Base-by-base conservation (phyloP, 2,329 filamentous ascomycete genomes). In the Aspergillus unguis region DNA sequence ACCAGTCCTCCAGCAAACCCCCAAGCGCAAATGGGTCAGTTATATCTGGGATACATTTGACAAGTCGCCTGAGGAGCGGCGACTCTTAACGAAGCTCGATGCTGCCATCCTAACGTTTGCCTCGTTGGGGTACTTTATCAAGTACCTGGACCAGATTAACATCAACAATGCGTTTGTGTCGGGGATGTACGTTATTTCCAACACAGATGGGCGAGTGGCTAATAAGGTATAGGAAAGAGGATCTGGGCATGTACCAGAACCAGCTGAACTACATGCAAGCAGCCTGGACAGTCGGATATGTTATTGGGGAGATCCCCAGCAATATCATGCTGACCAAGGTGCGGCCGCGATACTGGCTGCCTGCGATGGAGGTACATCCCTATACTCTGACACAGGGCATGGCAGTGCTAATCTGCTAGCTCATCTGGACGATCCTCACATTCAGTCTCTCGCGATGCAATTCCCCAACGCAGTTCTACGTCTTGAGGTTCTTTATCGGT, bases 281-380 rank as follows among this genome's bases (percentile, higher is more conserved):
- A 0, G 77, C 75, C 28, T 86, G 82, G 74, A 84, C 80, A 0
- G 75, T 81, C 0, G 83, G 83, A 6, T 86, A 86, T 57, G 78
- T 82, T 0, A 71, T 85, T 44, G 77, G 76, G 3, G 70, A 80
- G 50, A 72, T 80, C 9, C 77, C 77, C 1, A 76, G 71, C 42
- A 80, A 81, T 52, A 70, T 82, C 7, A 67, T 81, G 5, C 65
- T 82, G 4, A 81, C 77, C 1, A 71, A 73, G 7, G 61, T 80
- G 10, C 71, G 72, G 6, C 77, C 77, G 2, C 68, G 71, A 10
- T 71, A 74, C 46, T 80, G 76, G 75, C 75, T 80, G 45, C 78
- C 77, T 1, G 63, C 69, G 2, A 73, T 73, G 59, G 77, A 80
- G 60, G 70, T 66, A 65, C 3, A 70, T 37, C 10, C 1, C 47